Base-by-base conservation (phyloP, 2,329 filamentous ascomycete genomes). In the Dryadomyces quercivorus region DNA sequence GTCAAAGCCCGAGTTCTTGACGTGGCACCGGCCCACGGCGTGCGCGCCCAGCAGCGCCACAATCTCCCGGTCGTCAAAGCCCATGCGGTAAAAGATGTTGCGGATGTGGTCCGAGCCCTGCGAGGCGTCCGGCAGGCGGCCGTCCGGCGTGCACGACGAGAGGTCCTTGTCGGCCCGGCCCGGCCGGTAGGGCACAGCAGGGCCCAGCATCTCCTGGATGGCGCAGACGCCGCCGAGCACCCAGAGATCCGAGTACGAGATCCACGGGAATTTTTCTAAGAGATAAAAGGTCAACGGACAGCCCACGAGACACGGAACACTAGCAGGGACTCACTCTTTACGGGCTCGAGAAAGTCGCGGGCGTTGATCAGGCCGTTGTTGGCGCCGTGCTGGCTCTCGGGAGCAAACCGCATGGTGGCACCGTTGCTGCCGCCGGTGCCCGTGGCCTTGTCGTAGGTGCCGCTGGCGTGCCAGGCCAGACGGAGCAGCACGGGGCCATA, bases 11-110 rank as follows among this genome's bases (percentile, higher is more conserved):
- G 84, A 89, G 67, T 92, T 88, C 72, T 93, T 86, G 9, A 83
- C 77, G 77, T 97, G 93, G 75, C 65, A 94, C 61, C 91, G 88
- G 59, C 91, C 91, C 42, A 95, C 80, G 53, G 88, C 86, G 74
- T 95, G 90, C 50, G 86, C 90, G 62, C 90, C 90, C 22, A 78
- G 77, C 53, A 97, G 80, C 34, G 92, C 93, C 48, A 96, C 92
- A 67, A 97, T 97, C 72, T 96, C 91, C 65, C 87, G 87, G 73
- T 98, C 92, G 70, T 93, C 86, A 79, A 96, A 97, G 62, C 92
- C 92, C 92, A 97, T 97, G 68, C 92, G 89, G 70, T 84, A 81
- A 73, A 97, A 98, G 75, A 97, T 92, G 73, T 81, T 81, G 65
- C 93, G 86, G 63, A 97, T 80, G 73, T 97, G 92, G 66, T 83